phyloP scores from a whole-genome alignment of 2,329 filamentous ascomycete genomes.

The Geosmithia morbida region DNA sequence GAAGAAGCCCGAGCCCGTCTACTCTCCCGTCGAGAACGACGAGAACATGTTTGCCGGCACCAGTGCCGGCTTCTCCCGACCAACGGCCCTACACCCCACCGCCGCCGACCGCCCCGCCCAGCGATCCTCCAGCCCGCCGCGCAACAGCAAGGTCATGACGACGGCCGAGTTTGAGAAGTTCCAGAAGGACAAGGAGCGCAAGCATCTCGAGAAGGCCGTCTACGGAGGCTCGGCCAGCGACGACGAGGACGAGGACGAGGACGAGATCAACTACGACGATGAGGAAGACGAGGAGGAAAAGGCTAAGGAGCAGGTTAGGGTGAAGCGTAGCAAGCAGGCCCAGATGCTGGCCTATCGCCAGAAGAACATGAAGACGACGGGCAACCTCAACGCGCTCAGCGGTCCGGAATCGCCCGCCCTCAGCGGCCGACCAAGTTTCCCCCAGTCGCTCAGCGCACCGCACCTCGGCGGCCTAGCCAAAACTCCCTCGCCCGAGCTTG shows the following conservation, averaged over 20 bases:
- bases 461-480: constrained; percentile 29
- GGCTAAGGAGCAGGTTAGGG: constrained; percentile 55
- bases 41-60: constrained; percentile 42
- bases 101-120: constrained; percentile 4
- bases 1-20: neutral
- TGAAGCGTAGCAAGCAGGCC: constrained; percentile 77
- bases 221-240: constrained; percentile 29
- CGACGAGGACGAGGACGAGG: constrained; percentile 44
- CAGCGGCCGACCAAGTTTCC: constrained; percentile 36
- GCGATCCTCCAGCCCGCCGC: constrained; percentile 23
- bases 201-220: constrained; percentile 26
- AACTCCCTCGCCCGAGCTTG: constrained; percentile 18
- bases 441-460: constrained; percentile 47
- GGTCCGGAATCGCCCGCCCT: constrained; percentile 9
- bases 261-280: constrained; percentile 52
- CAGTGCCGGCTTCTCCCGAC: constrained; percentile 19
- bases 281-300: constrained; percentile 72
- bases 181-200: constrained; percentile 57
- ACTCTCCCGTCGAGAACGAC: constrained; percentile 19
- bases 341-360: constrained; percentile 83
- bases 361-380: constrained; percentile 94
- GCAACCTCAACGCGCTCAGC: constrained; percentile 34
- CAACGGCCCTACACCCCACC: constrained; percentile 10
- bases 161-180: constrained; percentile 76
- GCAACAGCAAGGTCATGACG: constrained; percentile 70